phyloP scores from a whole-genome alignment of 108 stramenopile genomes.

The Cyclostephanos tholiformis region DNA sequence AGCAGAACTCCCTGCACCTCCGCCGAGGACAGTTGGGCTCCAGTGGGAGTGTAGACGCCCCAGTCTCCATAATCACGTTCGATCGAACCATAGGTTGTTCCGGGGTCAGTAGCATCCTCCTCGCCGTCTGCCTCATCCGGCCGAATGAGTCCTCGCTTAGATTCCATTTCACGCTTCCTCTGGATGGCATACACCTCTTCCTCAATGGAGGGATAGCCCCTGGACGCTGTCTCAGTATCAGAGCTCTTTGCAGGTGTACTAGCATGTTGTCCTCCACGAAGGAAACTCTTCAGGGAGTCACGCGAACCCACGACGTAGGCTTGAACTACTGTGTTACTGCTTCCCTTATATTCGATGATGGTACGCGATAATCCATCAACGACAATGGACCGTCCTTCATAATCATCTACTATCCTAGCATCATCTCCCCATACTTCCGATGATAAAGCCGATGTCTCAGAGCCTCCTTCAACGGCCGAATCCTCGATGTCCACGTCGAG shows the following conservation, averaged over 20 bases:
- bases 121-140: slow-evolving; percentile 59
- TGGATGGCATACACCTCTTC: slow-evolving; percentile 59
- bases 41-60: slow-evolving; percentile 78
- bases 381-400: slow-evolving; percentile 71
- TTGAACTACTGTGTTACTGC: slow-evolving; percentile 66
- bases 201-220: slow-evolving; percentile 32
- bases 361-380: slow-evolving; percentile 76
- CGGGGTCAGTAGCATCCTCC: slow-evolving; percentile 67
- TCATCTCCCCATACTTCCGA: slow-evolving; percentile 83
- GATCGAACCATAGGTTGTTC: slow-evolving; percentile 56
- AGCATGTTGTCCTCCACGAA: slow-evolving; percentile 54
- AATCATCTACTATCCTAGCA: slow-evolving; percentile 81
- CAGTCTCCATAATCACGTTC: slow-evolving; percentile 83
- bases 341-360: slow-evolving; percentile 73
- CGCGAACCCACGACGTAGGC: slow-evolving; percentile 83
- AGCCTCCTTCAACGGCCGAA: slow-evolving; percentile 30
- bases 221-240: slow-evolving; percentile 6
- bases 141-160: slow-evolving; percentile 56
- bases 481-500: not conserved
- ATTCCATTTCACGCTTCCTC: slow-evolving; percentile 67
- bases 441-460: slow-evolving; percentile 20
- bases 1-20: slow-evolving; percentile 86
- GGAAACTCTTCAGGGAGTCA: slow-evolving; percentile 68
- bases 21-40: slow-evolving; percentile 74
- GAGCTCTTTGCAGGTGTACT: not conserved